Evolutionary conservation across 306 rosid genomes (phyloP), one percentile per base, ranked within the genome.

Genomic region (Pueraria montana): DNA sequence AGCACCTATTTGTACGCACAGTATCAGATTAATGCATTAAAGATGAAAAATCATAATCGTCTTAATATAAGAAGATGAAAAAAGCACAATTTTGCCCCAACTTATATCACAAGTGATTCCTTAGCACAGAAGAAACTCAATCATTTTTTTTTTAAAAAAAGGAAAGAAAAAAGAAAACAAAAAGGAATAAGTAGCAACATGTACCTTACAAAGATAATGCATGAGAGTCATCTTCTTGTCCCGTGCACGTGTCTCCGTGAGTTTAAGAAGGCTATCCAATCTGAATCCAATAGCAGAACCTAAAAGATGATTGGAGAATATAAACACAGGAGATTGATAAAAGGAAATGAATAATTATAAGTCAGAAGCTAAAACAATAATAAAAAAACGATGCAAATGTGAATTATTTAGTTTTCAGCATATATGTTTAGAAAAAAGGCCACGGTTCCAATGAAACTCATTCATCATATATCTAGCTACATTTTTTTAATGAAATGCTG

Each of bases 161-260:
- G 21, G 17, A 26, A 38, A 5, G 24, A 20, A 42, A 23, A 24
- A 13, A 32, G 1, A 42, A 61, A 8, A 59, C 20, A 4, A 56
- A 55, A 74, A 34, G 67, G 59, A 81, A 78, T 42, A 65, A 78
- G 53, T 18, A 84, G 59, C 38, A 76, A 55, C 61, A 34, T 64
- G 43, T 88, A 95, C 98, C 98, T 94, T 94, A 82, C 95, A 94
- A 86, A 94, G 97, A 87, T 94, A 94, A 84, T 94, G 94, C 94
- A 92, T 94, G 74, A 94, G 93, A 77, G 98, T 94, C 95, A 88
- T 91, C 90, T 91, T 94, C 55, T 88, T 88, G 90, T 92, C 92
- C 84, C 92, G 79, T 66, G 95, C 98, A 0, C 98, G 95, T 36
- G 94, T 94, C 52, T 92, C 97, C 0, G 92, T 87, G 67, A 94